phyloP scores from a whole-genome alignment of 352 stramenopile species.

The Blastocystis sp. region DNA sequence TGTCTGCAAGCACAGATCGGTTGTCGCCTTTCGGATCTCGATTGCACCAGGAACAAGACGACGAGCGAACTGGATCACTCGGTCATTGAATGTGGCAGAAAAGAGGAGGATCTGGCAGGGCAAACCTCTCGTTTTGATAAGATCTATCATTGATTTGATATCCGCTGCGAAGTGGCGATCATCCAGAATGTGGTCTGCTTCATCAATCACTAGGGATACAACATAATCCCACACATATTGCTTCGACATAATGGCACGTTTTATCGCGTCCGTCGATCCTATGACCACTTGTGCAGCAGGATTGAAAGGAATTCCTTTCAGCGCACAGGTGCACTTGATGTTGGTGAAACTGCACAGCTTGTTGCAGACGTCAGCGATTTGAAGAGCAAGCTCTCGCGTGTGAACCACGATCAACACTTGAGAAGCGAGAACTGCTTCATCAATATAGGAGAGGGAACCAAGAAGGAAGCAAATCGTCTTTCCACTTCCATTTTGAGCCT shows the following conservation, averaged over 20 bases:
- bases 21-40: conserved; percentile 1
- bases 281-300: conserved; percentile 29
- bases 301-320: conserved; percentile 37
- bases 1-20: conserved; percentile 1
- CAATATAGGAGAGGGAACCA: conserved; percentile 8
- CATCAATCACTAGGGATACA: conserved; percentile 42
- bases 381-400: conserved; percentile 26
- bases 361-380: conserved; percentile 27
- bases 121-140: background rate
- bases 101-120: conserved; percentile 50
- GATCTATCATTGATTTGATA: background rate
- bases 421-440: background rate
- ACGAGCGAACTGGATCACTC: conserved; percentile 35
- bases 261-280: background rate
- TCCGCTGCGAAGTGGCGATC: background rate
- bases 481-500: conserved; percentile 58
- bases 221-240: background rate
- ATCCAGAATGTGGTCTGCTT: conserved; percentile 35
- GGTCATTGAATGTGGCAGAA: conserved; percentile 48
- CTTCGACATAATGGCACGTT: background rate
- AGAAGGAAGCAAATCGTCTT: conserved; percentile 56
- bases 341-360: conserved; percentile 4
- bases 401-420: conserved; percentile 36
- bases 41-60: conserved; percentile 4
- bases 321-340: background rate